phyloP scores from a whole-genome alignment of 345 rosid species.

The Populus simonii region DNA sequence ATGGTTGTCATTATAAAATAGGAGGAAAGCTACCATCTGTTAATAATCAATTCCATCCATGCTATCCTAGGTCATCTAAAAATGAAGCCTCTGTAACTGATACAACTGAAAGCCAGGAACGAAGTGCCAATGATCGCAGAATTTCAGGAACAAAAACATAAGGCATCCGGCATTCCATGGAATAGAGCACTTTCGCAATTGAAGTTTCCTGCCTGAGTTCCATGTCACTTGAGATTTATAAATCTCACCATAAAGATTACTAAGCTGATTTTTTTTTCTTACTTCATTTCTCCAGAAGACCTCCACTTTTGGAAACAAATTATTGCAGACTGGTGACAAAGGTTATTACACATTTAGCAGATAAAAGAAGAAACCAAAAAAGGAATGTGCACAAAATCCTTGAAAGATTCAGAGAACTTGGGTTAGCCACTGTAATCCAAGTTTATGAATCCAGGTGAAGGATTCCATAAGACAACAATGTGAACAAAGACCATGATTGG shows the following conservation, averaged over 20 bases:
- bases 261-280: not conserved
- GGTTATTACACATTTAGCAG: not conserved
- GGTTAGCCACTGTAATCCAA: not conserved
- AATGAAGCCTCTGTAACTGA: not conserved
- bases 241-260: not conserved
- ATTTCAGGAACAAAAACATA: not conserved
- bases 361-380: not conserved
- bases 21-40: not conserved
- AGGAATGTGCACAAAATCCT: not conserved
- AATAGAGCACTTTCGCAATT: not conserved
- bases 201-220: not conserved
- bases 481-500: not conserved
- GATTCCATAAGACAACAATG: not conserved
- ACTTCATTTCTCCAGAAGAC: not conserved
- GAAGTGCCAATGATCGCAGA: not conserved
- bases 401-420: not conserved
- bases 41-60: not conserved
- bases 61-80: slow-evolving; percentile 2
- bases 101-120: not conserved
- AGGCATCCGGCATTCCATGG: not conserved
- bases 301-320: not conserved
- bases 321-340: not conserved
- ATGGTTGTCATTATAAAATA: not conserved
- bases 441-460: not conserved
- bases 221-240: not conserved